These are phyloP conservation scores for Sungouiella thailandica DNA, from an alignment of 805 yeast genomes.

Conservation along the genomic window DNA sequence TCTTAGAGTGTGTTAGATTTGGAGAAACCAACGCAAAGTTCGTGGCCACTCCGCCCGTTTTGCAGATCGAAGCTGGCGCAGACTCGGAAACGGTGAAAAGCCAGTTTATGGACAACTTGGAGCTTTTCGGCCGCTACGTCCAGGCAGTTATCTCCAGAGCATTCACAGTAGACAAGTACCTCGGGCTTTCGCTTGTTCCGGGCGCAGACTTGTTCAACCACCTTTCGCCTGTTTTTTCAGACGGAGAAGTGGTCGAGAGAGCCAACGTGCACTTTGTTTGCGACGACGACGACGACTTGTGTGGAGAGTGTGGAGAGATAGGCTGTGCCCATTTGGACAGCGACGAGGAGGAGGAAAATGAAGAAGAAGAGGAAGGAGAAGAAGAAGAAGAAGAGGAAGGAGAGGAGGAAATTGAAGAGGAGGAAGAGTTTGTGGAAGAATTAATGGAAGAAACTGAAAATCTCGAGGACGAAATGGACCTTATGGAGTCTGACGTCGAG, in stretches of 20 bases:
- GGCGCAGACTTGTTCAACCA: slow-evolving; percentile 91
- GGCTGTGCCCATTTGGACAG: slow-evolving; percentile 12
- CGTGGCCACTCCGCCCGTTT: slow-evolving; percentile 34
- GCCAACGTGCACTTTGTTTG: slow-evolving; percentile 47
- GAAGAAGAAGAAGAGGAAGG: slow-evolving; percentile 5
- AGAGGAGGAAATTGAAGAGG: too few relatives aligned
- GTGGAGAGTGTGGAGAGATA: slow-evolving; percentile 15
- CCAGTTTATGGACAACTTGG: slow-evolving; percentile 22
- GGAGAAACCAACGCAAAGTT: slow-evolving; percentile 26
- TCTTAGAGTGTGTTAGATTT: slow-evolving; percentile 36
- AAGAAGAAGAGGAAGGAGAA: slow-evolving; percentile 1
- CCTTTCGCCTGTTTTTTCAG: slow-evolving; percentile 28
- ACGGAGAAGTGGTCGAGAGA: slow-evolving; percentile 12
- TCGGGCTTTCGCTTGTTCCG: slow-evolving; percentile 76
- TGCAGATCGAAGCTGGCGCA: slow-evolving; percentile 10
- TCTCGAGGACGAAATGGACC: not conserved
- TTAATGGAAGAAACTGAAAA: slow-evolving; percentile 3
- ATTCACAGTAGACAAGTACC: slow-evolving; percentile 73
- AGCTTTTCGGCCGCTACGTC: slow-evolving; percentile 51
- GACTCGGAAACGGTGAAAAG: slow-evolving; percentile 15
- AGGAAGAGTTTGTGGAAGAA: too few relatives aligned
- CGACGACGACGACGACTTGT: slow-evolving; percentile 17
- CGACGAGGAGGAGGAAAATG: slow-evolving; percentile 5
- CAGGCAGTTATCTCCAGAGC: slow-evolving; percentile 71
- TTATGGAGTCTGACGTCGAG: slow-evolving; percentile 2